These are phyloP conservation scores for Orbilia blumenaviensis DNA, from an alignment of 2,329 filamentous ascomycete genomes.

Conservation along the genomic window DNA sequence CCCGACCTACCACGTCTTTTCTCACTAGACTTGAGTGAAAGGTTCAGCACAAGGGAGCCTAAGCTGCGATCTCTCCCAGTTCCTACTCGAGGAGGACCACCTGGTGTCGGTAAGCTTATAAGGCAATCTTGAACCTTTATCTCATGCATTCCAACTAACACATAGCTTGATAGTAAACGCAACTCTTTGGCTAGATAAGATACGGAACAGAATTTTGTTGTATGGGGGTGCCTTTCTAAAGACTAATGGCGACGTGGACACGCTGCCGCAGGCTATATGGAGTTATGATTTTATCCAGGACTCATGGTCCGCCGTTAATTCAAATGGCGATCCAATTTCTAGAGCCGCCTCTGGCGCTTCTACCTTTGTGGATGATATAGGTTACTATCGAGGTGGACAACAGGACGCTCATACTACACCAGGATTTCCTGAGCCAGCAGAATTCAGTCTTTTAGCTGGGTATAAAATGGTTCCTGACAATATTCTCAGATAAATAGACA, in stretches of 20 bases:
- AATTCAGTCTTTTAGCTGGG: slow-evolving; percentile 33
- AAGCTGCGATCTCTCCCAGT: slow-evolving; percentile 5
- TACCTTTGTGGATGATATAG: slow-evolving; percentile 25
- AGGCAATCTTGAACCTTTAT: not conserved
- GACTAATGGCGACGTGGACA: slow-evolving; percentile 34
- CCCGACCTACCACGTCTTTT: slow-evolving; percentile 16
- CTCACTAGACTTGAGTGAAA: slow-evolving; percentile 21
- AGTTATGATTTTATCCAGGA: slow-evolving; percentile 37
- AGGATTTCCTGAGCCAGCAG: slow-evolving; percentile 23
- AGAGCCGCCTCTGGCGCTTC: slow-evolving; percentile 27
- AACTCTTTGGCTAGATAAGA: slow-evolving; percentile 34
- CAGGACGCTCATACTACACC: slow-evolving; percentile 37
- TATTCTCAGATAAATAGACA: not conserved
- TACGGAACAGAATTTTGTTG: slow-evolving; percentile 26
- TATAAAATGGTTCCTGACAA: not conserved
- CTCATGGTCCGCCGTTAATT: slow-evolving; percentile 20
- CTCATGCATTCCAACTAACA: not conserved
- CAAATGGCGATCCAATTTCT: slow-evolving; percentile 10
- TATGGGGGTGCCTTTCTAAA: slow-evolving; percentile 42
- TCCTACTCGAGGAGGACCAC: slow-evolving; percentile 14
- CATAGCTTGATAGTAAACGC: slow-evolving; percentile 20
- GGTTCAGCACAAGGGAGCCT: slow-evolving; percentile 5
- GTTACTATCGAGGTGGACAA: slow-evolving; percentile 42
- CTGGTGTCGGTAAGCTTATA: slow-evolving; percentile 20
- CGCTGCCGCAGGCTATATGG: slow-evolving; percentile 31